Percentiles rank a stretch among this genome's conserved stretches.
phyloP scores from a whole-genome alignment of 164 flowering plant species.

The Stephania japonica region DNA sequence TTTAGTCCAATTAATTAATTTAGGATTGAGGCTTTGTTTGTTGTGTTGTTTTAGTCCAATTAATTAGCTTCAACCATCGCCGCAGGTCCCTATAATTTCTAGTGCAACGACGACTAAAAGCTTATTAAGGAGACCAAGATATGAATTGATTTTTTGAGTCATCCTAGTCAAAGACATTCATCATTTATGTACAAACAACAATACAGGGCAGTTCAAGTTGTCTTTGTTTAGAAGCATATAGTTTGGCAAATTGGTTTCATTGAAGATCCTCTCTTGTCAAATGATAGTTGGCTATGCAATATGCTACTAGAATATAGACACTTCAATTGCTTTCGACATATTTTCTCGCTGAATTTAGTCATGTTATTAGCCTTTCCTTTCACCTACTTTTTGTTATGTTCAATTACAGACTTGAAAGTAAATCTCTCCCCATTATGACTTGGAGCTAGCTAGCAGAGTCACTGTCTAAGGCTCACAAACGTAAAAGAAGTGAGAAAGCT shows the following conservation, averaged over 20 bases:
- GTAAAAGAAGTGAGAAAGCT: neutral
- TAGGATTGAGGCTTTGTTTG: neutral
- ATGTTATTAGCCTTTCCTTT: slow-evolving; percentile 12
- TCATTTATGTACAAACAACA: neutral
- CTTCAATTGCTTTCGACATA: neutral
- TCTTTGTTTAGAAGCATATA: slow-evolving; percentile 1
- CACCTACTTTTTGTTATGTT: neutral
- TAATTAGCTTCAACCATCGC: neutral
- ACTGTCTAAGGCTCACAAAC: neutral
- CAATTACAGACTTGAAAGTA: neutral
- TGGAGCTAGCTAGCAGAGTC: neutral
- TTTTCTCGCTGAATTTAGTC: neutral
- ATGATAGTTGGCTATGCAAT: too few relatives aligned
- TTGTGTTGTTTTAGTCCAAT: neutral
- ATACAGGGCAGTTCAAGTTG: slow-evolving; percentile 4
- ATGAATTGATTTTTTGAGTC: neutral
- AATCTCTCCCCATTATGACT: neutral
- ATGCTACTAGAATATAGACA: neutral
- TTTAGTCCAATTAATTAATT: too few relatives aligned
- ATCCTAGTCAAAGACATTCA: neutral
- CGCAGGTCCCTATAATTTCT: neutral
- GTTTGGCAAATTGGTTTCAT: neutral
- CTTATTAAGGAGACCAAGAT: neutral
- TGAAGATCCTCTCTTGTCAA: too few relatives aligned
- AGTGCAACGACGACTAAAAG: neutral